Evolutionary conservation across 495 filamentous ascomycete genomes (phyloP), one percentile per base, ranked within the genome.

Genomic region (Cladorrhinum samala): DNA sequence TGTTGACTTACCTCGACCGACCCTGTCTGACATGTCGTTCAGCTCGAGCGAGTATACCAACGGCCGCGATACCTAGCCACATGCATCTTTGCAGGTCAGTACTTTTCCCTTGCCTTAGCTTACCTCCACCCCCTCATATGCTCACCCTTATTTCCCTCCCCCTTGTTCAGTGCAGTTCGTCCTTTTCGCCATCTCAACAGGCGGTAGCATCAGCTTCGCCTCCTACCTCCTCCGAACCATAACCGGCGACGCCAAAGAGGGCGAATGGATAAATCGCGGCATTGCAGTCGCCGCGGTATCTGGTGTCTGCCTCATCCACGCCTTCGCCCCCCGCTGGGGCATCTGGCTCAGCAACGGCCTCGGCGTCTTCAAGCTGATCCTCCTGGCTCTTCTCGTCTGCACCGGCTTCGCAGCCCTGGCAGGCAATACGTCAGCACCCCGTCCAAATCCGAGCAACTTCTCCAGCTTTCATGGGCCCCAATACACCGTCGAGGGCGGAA

Each of bases 321-420:
- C 79, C 0, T 67, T 77, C 13, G 69, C 78, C 1, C 68, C 82
- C n/a, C 79, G 84, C 59, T 77, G 77, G 72, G 83, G 83, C 11
- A 77, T 87, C 52, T 76, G 77, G 52, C 63, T 86, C 1, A 75
- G 77, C 47, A 86, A 85, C 64, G 55, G 76, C 2, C 75, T 88
- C 3, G 84, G 81, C 16, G 68, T 78, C 18, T 74, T 86, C 67
- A 88, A 88, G 63, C 70, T 87, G 14, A 60, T 80, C 6, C 71
- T 87, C 46, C 73, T 87, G 19, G 36, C 77, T 14, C 72, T 85
- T 50, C 78, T 87, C 41, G 72, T 83, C 19, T 76, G 79, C 36
- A 71, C 75, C n/a, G 82, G 83, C 1, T 84, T 83, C 27, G 68
- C 68, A 7, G 68, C 68, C 1, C 50, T 72, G 9, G 49, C 57